These are phyloP conservation scores for Wickerhamiella galacta DNA, from an alignment of 805 yeast genomes.

Conservation along the genomic window DNA sequence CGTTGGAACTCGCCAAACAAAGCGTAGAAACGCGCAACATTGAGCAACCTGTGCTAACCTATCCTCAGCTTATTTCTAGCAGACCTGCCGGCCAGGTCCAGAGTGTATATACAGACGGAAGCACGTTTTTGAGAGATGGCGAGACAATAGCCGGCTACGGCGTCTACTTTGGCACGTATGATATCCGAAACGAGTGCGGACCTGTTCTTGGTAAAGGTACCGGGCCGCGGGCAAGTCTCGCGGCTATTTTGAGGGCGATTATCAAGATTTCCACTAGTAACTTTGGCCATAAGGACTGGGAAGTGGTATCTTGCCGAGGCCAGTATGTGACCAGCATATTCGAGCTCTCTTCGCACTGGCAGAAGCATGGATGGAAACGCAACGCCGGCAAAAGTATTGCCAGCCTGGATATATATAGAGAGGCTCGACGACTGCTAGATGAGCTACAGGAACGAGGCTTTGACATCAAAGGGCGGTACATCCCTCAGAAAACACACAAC, in stretches of 20 bases:
- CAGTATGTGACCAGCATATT: constrained; percentile 6
- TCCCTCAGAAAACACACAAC: constrained; percentile 4
- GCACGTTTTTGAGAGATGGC: constrained; percentile 2
- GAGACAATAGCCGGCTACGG: constrained; percentile 8
- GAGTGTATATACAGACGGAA: constrained; percentile 7
- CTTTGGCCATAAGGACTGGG: constrained; percentile 6
- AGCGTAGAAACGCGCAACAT: neutral
- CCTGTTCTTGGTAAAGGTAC: constrained; percentile 7
- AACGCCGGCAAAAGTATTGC: constrained; percentile 6
- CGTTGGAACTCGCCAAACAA: constrained; percentile 1
- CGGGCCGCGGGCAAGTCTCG: constrained; percentile 8
- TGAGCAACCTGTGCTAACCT: neutral
- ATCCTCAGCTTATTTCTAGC: neutral
- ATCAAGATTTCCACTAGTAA: constrained; percentile 1
- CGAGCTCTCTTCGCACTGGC: constrained; percentile 2
- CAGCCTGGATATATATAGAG: constrained; percentile 7
- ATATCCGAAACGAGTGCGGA: constrained; percentile 9
- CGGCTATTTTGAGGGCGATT: constrained; percentile 7
- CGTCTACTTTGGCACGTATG: constrained; percentile 7
- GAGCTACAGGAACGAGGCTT: constrained; percentile 3
- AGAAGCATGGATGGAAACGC: constrained; percentile 6
- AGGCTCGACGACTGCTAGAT: constrained; percentile 6
- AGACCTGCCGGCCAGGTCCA: constrained; percentile 1
- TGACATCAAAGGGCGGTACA: constrained; percentile 3
- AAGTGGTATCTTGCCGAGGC: constrained; percentile 6